These are phyloP conservation scores for Podospora didyma DNA, from an alignment of 495 filamentous ascomycete genomes.

Conservation along the genomic window DNA sequence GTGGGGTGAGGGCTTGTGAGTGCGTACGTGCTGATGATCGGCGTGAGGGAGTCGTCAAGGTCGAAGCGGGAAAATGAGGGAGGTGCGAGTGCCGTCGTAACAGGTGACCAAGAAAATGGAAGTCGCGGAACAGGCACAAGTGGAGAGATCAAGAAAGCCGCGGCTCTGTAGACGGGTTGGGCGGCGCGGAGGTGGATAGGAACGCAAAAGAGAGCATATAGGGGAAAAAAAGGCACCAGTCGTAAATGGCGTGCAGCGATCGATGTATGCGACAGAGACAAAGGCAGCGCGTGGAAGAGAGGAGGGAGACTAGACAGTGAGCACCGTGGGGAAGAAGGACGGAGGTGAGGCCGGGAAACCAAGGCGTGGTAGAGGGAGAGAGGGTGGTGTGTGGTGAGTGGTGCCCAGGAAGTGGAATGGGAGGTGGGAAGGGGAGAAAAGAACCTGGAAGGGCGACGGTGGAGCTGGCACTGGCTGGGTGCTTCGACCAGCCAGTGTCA, in stretches of 20 bases:
- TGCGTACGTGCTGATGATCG: too few relatives aligned
- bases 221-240: not conserved
- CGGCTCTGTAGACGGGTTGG: too few relatives aligned
- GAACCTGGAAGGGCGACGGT: constrained; percentile 23
- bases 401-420: constrained; percentile 15
- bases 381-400: not conserved
- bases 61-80: too few relatives aligned
- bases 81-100: too few relatives aligned
- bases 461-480: constrained; percentile 4
- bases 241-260: not conserved
- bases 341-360: constrained; percentile 7
- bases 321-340: not conserved
- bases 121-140: too few relatives aligned
- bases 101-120: too few relatives aligned
- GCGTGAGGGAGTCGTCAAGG: too few relatives aligned
- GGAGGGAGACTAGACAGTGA: not conserved
- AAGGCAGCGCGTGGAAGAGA: not conserved
- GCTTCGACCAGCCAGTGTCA: constrained; percentile 20
- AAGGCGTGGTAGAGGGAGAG: constrained; percentile 11
- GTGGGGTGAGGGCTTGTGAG: too few relatives aligned
- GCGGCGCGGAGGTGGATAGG: not conserved
- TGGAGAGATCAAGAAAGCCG: too few relatives aligned
- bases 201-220: not conserved
- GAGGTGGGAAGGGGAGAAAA: constrained; percentile 22
- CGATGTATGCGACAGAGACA: constrained; percentile 10